Evolutionary conservation across 352 stramenopile species (phyloP).

Genomic region (Pythium dissotocum): DNA sequence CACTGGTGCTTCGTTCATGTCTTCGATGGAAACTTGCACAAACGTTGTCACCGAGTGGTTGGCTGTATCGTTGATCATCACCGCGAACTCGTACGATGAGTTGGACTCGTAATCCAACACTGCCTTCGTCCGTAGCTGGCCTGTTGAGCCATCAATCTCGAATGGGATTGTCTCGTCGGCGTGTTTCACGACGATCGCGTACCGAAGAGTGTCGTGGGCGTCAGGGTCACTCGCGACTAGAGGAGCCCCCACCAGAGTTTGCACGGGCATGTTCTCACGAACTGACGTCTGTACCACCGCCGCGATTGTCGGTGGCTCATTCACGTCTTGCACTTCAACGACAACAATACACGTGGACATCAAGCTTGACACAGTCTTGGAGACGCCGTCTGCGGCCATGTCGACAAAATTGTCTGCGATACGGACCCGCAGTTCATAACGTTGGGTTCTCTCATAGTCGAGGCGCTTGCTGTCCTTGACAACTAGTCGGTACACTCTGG

Average conservation of each 20-base stretch:
- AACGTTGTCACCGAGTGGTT: conserved; percentile 20
- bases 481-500: conserved; percentile 6
- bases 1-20: conserved; percentile 48
- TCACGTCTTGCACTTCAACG: conserved; percentile 44
- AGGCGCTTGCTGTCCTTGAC: conserved; percentile 14
- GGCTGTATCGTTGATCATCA: conserved; percentile 21
- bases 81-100: conserved; percentile 29
- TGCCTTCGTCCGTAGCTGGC: conserved; percentile 35
- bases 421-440: conserved; percentile 20
- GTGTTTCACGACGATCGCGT: conserved; percentile 5
- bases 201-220: conserved; percentile 23
- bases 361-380: conserved; percentile 38
- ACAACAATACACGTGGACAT: conserved; percentile 36
- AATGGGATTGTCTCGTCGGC: conserved; percentile 30
- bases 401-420: conserved; percentile 31
- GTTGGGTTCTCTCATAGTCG: conserved; percentile 23
- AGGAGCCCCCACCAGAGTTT: conserved; percentile 21
- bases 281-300: conserved; percentile 27
- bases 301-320: conserved; percentile 44
- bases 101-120: conserved; percentile 39
- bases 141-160: conserved; percentile 34
- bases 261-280: conserved; percentile 37
- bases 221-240: conserved; percentile 23
- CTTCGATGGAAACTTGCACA: conserved; percentile 37
- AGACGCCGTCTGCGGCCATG: not conserved